Conservation (phyloP, 345 rosid genomes). For the Ceriops decandra region DNA sequence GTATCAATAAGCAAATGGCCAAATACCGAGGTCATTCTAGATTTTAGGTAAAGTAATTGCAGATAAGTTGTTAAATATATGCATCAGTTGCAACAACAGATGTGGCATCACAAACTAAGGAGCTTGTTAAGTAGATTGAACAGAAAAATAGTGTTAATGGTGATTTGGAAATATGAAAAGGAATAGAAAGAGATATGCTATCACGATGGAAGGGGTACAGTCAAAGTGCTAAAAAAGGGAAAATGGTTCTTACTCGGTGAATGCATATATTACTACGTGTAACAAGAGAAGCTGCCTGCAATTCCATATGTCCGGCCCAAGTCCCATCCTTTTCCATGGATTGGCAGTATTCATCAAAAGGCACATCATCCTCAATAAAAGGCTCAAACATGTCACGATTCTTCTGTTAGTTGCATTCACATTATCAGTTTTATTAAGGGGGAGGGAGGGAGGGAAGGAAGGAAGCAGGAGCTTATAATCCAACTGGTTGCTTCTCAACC, state of each 20-base stretch:
- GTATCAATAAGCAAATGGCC: conserved; percentile 21
- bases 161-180: not conserved
- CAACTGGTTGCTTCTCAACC: conserved; percentile 2
- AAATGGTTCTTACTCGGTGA: conserved; percentile 52
- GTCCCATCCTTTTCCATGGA: conserved; percentile 85
- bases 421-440: conserved; percentile 15
- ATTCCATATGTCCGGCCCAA: conserved; percentile 97
- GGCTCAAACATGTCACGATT: conserved; percentile 79
- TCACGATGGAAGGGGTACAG: not conserved
- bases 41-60: not conserved
- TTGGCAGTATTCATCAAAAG: conserved; percentile 78
- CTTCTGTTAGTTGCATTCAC: conserved; percentile 42
- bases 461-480: not conserved
- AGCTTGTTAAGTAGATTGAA: not conserved
- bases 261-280: conserved; percentile 75
- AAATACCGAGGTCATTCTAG: not conserved
- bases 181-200: conserved; percentile 2
- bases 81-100: not conserved
- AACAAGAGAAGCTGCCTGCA: conserved; percentile 94
- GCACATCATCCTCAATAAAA: conserved; percentile 86
- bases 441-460: not conserved
- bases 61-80: not conserved
- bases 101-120: not conserved
- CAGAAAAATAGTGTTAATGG: not conserved
- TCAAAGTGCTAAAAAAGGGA: not conserved